Conservation (phyloP, 2,329 filamentous ascomycete genomes). For the Colletotrichum noveboracense region DNA sequence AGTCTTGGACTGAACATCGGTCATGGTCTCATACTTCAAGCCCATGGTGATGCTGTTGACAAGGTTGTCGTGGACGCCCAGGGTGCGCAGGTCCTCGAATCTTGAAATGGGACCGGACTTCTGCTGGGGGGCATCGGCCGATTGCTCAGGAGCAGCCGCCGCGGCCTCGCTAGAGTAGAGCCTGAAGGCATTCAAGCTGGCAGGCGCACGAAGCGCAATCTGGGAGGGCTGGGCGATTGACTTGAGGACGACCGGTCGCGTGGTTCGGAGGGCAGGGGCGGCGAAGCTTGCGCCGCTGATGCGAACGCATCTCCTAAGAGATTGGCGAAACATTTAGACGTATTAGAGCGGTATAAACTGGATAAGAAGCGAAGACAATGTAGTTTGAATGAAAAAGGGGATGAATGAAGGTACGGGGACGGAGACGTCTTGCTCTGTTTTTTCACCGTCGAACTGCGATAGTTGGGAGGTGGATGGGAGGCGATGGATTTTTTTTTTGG, state of each 20-base stretch:
- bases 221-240: constrained; percentile 11
- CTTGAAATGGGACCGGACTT: constrained; percentile 32
- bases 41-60: constrained; percentile 71
- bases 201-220: background rate
- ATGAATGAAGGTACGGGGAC: background rate
- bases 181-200: constrained; percentile 22
- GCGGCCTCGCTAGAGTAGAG: constrained; percentile 46
- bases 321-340: constrained; percentile 27
- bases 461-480: constrained; percentile 22
- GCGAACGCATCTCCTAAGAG: constrained; percentile 43
- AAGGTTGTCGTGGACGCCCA: constrained; percentile 67
- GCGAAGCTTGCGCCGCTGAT: constrained; percentile 32
- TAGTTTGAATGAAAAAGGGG: background rate
- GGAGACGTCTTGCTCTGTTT: background rate
- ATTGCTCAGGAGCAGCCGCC: constrained; percentile 27
- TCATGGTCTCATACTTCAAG: constrained; percentile 86
- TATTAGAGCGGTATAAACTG: background rate
- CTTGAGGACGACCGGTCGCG: constrained; percentile 15
- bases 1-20: constrained; percentile 85
- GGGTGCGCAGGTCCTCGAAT: constrained; percentile 49
- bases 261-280: constrained; percentile 5
- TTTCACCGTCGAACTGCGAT: background rate
- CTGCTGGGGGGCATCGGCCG: background rate
- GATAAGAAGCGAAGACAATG: background rate
- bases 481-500: constrained; percentile 20